A percentile compares a stretch with the other conserved stretches of the same genome.
phyloP scores from a whole-genome alignment of 1,139 yeast genomes.

The Suhomyces panamericanus region DNA sequence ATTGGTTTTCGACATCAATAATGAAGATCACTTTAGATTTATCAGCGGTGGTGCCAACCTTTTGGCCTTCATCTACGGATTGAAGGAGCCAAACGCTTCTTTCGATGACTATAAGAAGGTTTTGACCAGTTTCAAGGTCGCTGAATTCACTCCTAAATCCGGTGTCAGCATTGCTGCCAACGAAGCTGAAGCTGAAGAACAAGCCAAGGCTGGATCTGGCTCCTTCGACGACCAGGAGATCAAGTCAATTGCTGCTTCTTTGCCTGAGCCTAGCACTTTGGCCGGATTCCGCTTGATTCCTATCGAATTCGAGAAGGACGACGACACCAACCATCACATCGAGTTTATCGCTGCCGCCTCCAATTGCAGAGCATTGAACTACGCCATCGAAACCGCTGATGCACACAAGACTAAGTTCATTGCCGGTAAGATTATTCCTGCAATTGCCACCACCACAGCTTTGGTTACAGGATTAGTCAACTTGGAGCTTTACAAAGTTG shows the following conservation, averaged over 20 bases:
- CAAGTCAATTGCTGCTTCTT: slow-evolving; percentile 63
- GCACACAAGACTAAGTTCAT: slow-evolving; percentile 75
- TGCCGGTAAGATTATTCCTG: slow-evolving; percentile 96
- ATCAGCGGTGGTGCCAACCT: slow-evolving; percentile 88
- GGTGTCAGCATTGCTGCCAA: slow-evolving; percentile 82
- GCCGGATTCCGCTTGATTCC: slow-evolving; percentile 86
- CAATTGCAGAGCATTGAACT: slow-evolving; percentile 91
- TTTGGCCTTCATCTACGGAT: slow-evolving; percentile 86
- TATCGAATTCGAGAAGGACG: slow-evolving; percentile 96
- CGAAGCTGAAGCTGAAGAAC: slow-evolving; percentile 87
- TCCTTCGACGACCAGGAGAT: slow-evolving; percentile 58
- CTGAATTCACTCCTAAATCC: slow-evolving; percentile 66
- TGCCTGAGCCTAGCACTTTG: slow-evolving; percentile 86
- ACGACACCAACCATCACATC: slow-evolving; percentile 93
- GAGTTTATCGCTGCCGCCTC: slow-evolving; percentile 97
- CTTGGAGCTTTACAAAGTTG: slow-evolving; percentile 87
- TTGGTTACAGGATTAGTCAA: slow-evolving; percentile 93
- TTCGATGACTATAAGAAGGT: slow-evolving; percentile 50
- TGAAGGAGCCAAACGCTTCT: slow-evolving; percentile 51
- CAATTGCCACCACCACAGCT: slow-evolving; percentile 98
- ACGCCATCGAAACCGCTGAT: slow-evolving; percentile 79
- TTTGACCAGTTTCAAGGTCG: slow-evolving; percentile 47
- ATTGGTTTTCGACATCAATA: slow-evolving; percentile 68
- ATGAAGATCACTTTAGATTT: slow-evolving; percentile 78
- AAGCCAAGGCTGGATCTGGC: slow-evolving; percentile 50